phyloP scores from a whole-genome alignment of 1,284 basidiomycete species.

The Boletus sp. region DNA sequence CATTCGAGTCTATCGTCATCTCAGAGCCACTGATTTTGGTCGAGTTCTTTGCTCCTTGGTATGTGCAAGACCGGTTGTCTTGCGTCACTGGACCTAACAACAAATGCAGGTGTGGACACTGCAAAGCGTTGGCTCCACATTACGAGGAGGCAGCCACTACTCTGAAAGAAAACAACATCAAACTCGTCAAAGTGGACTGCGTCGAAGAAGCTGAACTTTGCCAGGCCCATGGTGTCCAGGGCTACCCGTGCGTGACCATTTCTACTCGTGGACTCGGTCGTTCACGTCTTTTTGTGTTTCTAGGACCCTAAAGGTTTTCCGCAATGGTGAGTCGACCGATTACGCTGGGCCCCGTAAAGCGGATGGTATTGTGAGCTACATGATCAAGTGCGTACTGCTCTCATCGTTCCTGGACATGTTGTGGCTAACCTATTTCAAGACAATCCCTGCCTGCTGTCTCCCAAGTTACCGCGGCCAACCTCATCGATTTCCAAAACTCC shows the following conservation, averaged over 20 bases:
- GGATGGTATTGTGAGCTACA: slow-evolving; percentile 97
- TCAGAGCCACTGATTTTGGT: slow-evolving; percentile 84
- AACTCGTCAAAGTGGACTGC: slow-evolving; percentile 96
- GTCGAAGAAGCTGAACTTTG: slow-evolving; percentile 89
- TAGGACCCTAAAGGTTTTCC: slow-evolving; percentile 90
- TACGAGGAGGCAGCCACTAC: slow-evolving; percentile 96
- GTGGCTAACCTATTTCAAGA: slow-evolving; percentile 45
- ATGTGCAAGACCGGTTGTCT: slow-evolving; percentile 23
- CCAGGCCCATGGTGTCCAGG: slow-evolving; percentile 81
- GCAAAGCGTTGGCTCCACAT: slow-evolving; percentile 90
- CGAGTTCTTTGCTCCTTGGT: slow-evolving; percentile 97
- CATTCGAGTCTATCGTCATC: slow-evolving; percentile 74
- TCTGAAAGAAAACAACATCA: slow-evolving; percentile 89
- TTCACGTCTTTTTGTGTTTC: background rate
- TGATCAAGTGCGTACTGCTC: slow-evolving; percentile 82
- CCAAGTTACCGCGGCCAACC: slow-evolving; percentile 73
- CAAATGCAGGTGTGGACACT: slow-evolving; percentile 78
- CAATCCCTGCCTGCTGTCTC: slow-evolving; percentile 97
- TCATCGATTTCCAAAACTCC: slow-evolving; percentile 84
- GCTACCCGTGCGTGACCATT: slow-evolving; percentile 79
- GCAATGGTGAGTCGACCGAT: slow-evolving; percentile 76
- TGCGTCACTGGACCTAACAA: background rate
- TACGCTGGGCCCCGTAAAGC: slow-evolving; percentile 93
- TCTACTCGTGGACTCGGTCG: background rate
- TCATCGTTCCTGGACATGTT: background rate